Conservation (phyloP, 2,329 filamentous ascomycete genomes). For the Iodosphaeria phyllophila region DNA sequence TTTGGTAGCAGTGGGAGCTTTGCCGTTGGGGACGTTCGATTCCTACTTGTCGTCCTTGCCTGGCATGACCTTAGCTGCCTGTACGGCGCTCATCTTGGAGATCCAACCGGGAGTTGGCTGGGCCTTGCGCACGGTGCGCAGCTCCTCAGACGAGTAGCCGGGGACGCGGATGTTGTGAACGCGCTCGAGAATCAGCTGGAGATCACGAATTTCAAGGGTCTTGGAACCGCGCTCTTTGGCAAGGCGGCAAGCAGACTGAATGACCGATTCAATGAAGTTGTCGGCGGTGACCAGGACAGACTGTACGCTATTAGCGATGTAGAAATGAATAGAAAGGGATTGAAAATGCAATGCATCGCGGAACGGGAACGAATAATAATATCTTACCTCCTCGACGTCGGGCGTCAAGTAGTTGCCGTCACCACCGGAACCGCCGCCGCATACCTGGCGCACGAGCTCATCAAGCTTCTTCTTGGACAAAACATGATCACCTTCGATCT, state of each 20-base stretch:
- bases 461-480: conserved; percentile 97
- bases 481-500: conserved; percentile 80
- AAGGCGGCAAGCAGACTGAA: conserved; percentile 72
- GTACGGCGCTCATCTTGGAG: conserved; percentile 90
- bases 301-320: conserved; percentile 21
- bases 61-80: conserved; percentile 71
- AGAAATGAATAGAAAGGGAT: neutral
- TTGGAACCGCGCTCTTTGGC: conserved; percentile 86
- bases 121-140: conserved; percentile 84
- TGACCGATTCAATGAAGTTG: conserved; percentile 83
- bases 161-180: conserved; percentile 86
- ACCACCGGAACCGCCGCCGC: conserved; percentile 54
- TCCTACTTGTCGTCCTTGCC: conserved; percentile 33
- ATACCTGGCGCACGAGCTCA: conserved; percentile 85
- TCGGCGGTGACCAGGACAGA: conserved; percentile 79
- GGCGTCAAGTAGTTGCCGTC: conserved; percentile 67
- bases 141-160: conserved; percentile 84
- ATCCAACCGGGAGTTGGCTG: conserved; percentile 81
- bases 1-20: no score
- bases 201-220: conserved; percentile 73
- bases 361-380: no score
- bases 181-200: conserved; percentile 67
- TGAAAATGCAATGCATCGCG: no score
- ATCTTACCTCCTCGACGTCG: conserved; percentile 80
- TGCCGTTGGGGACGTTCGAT: no score